Evolutionary conservation across 2,329 filamentous ascomycete genomes (phyloP), one percentile per base, ranked within the genome.

Genomic region (Aureobasidium sp.): DNA sequence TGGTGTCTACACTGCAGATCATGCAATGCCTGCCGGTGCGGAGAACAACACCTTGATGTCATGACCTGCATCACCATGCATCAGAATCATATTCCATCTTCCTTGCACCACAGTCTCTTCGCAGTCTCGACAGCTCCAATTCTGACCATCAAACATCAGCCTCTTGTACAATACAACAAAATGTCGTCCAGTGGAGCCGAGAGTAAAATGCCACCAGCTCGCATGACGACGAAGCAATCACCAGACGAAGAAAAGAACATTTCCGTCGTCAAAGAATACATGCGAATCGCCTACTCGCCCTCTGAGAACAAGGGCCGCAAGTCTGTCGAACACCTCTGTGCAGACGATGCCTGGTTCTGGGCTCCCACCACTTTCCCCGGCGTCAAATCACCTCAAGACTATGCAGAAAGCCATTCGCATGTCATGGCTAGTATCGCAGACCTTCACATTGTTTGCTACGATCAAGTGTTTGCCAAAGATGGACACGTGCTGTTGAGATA

Each of bases 321-420:
- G 29, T 72, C 71, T 14, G 73, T 75, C 12, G 44, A 66, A 20
- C 72, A 76, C 59, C 69, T 76, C 12, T 75, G 73, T 63, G 66
- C 69, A 39, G 25, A 66, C 2, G 68, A 73, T 65, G 67, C 66
- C 60, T 71, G 68, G 64, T 76, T 75, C 67, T 70, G 67, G 64
- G 67, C 69, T n/a, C 73, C 73, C 7, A 71, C 72, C 31, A 76
- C 74, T 1, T 76, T 76, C 56, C 73, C 73, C 3, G 71, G 68
- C 48, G 73, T 69, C 66, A 66, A 70, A 27, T 74, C 73, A 4
- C 73, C 73, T 0, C 70, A 73, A 63, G 72, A 75, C 61, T 76
- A 75, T 61, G 73, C 73, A 22, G 69, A 73, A 1, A 73, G 70
- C 8, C 73, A 76, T 62, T 68, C 71, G 12, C 68, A 73, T 36